phyloP scores from a whole-genome alignment of 805 yeast genomes.

The Pichia occidentalis region DNA sequence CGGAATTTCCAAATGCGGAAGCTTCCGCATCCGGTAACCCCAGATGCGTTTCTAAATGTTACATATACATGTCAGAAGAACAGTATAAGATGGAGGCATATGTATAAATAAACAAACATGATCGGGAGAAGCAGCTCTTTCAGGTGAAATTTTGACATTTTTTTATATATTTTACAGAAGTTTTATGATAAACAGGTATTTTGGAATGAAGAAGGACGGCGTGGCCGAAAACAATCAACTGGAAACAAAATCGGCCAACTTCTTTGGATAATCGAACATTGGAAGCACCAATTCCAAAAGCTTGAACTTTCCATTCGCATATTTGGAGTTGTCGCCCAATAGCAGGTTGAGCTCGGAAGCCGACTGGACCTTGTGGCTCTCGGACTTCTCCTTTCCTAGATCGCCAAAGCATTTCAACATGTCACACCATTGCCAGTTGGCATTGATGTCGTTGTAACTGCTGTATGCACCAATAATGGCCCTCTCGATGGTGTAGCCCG shows the following conservation, averaged over 20 bases:
- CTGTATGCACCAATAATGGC: conserved; percentile 43
- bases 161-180: not conserved
- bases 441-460: conserved; percentile 44
- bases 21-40: too few species aligned
- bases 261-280: conserved; percentile 51
- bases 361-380: conserved; percentile 31
- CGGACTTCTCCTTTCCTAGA: conserved; percentile 26
- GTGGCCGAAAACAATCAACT: not conserved
- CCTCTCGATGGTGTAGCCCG: conserved; percentile 48
- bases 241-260: not conserved
- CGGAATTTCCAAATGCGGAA: too few species aligned
- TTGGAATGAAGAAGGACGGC: not conserved
- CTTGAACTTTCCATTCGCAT: conserved; percentile 34
- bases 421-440: conserved; percentile 60
- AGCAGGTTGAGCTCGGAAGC: conserved; percentile 32
- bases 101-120: too few species aligned
- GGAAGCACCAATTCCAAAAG: conserved; percentile 57
- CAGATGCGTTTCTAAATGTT: too few species aligned
- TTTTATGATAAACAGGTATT: not conserved
- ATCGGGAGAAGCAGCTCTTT: too few species aligned
- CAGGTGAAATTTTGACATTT: too few species aligned
- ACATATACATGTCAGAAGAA: too few species aligned
- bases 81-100: too few species aligned
- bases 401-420: conserved; percentile 66
- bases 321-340: conserved; percentile 30